Conservation (phyloP, 495 filamentous ascomycete genomes). For the Tricharina praecox region DNA sequence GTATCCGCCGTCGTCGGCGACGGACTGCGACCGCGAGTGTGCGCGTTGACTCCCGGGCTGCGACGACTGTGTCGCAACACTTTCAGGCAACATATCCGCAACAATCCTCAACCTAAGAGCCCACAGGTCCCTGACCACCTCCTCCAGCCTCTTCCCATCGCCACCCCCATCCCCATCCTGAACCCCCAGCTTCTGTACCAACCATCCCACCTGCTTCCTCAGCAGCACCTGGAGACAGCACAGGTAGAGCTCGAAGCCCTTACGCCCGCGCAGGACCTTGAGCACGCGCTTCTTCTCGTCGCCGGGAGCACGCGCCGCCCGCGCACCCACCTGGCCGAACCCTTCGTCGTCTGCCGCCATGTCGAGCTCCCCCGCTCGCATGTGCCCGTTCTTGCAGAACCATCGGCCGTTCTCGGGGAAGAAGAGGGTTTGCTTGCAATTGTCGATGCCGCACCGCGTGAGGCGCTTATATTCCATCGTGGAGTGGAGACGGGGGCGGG, state of each 20-base stretch:
- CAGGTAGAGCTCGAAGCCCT: constrained; percentile 60
- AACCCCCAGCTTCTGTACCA: constrained; percentile 44
- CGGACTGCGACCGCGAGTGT: background rate
- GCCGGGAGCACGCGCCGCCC: constrained; percentile 39
- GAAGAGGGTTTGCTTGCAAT: constrained; percentile 44
- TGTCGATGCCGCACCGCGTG: constrained; percentile 44
- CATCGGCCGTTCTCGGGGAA: constrained; percentile 48
- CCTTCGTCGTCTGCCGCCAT: constrained; percentile 61
- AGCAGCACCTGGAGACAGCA: constrained; percentile 74
- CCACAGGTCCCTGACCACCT: constrained; percentile 41
- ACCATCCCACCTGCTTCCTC: constrained; percentile 50
- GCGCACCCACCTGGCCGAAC: constrained; percentile 46
- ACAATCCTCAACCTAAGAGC: constrained; percentile 42
- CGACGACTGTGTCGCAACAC: background rate
- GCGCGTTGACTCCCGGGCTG: background rate
- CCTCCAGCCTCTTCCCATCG: constrained; percentile 46
- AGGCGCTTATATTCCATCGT: constrained; percentile 41
- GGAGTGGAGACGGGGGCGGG: no score
- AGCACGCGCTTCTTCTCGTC: constrained; percentile 37
- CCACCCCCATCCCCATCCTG: no score
- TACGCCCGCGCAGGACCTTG: constrained; percentile 27
- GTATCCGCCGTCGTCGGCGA: constrained; percentile 1
- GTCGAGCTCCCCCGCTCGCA: constrained; percentile 35
- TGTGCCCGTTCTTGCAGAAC: constrained; percentile 51
- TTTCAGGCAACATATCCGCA: constrained; percentile 1